Conservation (phyloP, 768 basidiomycete species). For the Termitomyces eurrhizus region DNA sequence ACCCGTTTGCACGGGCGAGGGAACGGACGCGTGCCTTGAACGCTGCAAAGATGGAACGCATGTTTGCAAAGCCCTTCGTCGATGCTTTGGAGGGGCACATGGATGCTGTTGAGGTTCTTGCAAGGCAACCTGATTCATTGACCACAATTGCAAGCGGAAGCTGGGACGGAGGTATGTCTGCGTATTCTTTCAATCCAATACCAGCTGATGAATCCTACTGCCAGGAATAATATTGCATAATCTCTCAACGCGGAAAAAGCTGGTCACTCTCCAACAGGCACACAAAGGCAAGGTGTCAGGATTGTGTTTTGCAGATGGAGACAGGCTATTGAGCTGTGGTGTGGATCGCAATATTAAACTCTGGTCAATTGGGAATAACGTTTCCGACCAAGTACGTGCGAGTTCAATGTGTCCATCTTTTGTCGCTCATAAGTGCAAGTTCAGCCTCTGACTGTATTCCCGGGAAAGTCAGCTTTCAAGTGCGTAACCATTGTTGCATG, state of each 20-base stretch:
- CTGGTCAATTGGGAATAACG: slow-evolving; percentile 51
- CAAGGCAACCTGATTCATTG: slow-evolving; percentile 67
- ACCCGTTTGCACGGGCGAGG: slow-evolving; percentile 89
- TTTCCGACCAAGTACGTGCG: slow-evolving; percentile 31
- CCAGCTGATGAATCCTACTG: background rate
- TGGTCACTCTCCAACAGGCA: slow-evolving; percentile 58
- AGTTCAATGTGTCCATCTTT: background rate
- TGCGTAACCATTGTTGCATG: slow-evolving; percentile 29
- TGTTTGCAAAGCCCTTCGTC: slow-evolving; percentile 98
- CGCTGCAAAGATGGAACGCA: slow-evolving; percentile 93
- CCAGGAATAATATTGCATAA: slow-evolving; percentile 86
- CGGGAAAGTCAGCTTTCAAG: slow-evolving; percentile 92
- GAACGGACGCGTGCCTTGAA: slow-evolving; percentile 94
- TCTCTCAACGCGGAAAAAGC: slow-evolving; percentile 51
- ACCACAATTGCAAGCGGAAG: slow-evolving; percentile 85
- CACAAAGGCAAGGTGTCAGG: slow-evolving; percentile 88
- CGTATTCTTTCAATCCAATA: background rate
- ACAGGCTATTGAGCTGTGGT: slow-evolving; percentile 72
- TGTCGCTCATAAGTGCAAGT: slow-evolving; percentile 7
- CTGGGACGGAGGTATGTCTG: slow-evolving; percentile 87
- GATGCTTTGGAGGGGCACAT: slow-evolving; percentile 88
- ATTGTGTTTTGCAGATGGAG: slow-evolving; percentile 64
- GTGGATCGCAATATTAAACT: slow-evolving; percentile 81
- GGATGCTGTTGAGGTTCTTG: slow-evolving; percentile 88
- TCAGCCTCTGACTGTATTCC: slow-evolving; percentile 73